Evolutionary conservation across 208 protist genomes (phyloP).

Genomic region (Naegleria gruberi): DNA sequence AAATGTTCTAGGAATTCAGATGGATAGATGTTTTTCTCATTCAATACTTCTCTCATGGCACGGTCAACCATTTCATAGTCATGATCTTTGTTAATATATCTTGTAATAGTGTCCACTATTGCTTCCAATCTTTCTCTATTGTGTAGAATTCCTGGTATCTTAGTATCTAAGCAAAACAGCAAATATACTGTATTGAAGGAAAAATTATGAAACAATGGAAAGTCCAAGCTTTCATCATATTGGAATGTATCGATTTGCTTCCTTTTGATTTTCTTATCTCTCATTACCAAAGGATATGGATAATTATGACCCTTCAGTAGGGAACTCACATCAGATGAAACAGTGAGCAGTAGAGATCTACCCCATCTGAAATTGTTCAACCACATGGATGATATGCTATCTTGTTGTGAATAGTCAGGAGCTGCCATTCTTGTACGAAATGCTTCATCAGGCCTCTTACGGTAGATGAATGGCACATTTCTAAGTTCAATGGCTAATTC

Average conservation of each 20-base stretch:
- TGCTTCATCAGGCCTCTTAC: not conserved
- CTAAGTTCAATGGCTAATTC: not conserved
- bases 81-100: not conserved
- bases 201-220: not conserved
- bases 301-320: not conserved
- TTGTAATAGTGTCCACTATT: not conserved
- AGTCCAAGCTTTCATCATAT: no score
- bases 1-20: not conserved
- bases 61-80: not conserved
- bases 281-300: not conserved
- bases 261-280: not conserved
- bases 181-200: not conserved
- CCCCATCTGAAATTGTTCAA: not conserved
- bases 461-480: not conserved
- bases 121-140: not conserved
- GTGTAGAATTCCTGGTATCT: not conserved
- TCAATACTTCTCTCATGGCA: not conserved
- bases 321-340: not conserved
- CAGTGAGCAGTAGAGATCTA: not conserved
- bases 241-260: no score
- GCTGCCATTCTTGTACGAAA: not conserved
- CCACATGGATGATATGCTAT: not conserved
- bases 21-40: not conserved
- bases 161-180: not conserved
- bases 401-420: not conserved